A percentile compares a stretch with the other conserved stretches of the same genome.
Conservation (phyloP, 2,329 filamentous ascomycete species). For the Monosporascus ibericus region DNA sequence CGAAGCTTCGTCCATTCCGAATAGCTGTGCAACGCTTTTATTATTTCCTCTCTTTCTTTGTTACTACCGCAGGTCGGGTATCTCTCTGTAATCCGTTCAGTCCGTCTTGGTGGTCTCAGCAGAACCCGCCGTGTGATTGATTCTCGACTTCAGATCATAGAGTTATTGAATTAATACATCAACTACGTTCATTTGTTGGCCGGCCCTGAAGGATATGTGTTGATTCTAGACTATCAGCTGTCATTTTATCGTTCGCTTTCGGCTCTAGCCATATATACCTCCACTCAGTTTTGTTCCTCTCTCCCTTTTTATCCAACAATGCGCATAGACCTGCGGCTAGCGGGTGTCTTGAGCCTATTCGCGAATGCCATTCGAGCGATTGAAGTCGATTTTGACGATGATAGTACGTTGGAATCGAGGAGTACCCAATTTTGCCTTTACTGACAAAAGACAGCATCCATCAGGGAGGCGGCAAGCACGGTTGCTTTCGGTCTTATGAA, state of each 20-base stretch:
- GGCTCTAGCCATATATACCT: not conserved
- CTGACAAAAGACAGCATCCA: conserved; percentile 39
- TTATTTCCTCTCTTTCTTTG: conserved; percentile 9
- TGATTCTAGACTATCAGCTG: not conserved
- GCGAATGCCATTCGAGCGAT: conserved; percentile 22
- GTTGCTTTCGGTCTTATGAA: conserved; percentile 26
- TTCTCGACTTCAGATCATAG: not conserved
- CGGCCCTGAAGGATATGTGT: not conserved
- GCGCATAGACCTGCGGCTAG: conserved; percentile 14
- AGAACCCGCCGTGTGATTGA: not conserved
- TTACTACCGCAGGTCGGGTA: conserved; percentile 24
- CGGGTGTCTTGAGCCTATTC: conserved; percentile 23
- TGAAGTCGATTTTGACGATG: conserved; percentile 25
- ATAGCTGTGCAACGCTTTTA: conserved; percentile 12
- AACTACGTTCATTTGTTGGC: not conserved
- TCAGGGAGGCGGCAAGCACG: conserved; percentile 34
- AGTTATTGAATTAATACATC: no score
- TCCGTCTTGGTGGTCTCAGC: not conserved
- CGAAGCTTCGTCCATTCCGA: conserved; percentile 18
- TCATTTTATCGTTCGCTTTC: not conserved
- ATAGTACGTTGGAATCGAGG: conserved; percentile 20
- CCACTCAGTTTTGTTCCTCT: conserved; percentile 1
- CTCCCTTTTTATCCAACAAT: conserved; percentile 9
- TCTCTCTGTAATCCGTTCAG: conserved; percentile 4
- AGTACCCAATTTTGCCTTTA: conserved; percentile 27